Base-by-base conservation (phyloP, 202 grass and related monocot genomes). In the Hordeum pubiflorum region DNA sequence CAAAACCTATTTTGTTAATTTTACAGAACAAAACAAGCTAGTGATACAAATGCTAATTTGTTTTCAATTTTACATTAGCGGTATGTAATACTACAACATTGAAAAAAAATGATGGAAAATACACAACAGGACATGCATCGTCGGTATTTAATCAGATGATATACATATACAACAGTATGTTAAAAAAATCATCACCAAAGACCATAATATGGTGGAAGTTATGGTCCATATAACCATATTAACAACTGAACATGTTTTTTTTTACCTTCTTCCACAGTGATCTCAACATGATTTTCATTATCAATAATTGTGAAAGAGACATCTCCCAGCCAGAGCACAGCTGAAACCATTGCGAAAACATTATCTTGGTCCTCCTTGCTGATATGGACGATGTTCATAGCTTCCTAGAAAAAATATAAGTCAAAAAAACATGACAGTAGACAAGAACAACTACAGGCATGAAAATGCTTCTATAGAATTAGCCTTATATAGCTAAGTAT, bases 241-340 rank as follows among this genome's bases (percentile, higher is more conserved):
- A 79, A 67, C 41, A 58, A 79, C 6, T 54, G 43, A 54, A 17
- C 50, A 60, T 10, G 36, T 61, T 67, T 24, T n/a, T n/a, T 38
- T 81, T 64, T 86, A 97, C 95, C 95, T 94, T 97, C 95, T 67
- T 97, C 95, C 56, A 89, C 61, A 78, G 91, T 70, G 54, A 94
- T 84, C 81, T 94, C 81, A 94, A 94, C 92, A 79, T 97, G 95
- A 82, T 94, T 94, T 88, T 97, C 95, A 63, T 94, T 94, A 86
- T 97, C 95, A 44, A 94, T 92, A 58, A 88, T 80, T 77, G 74
- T 89, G 80, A 97, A 97, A 8, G 90, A 97, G 38, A 97, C 80
- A 82, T 97, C 89, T 67, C 94, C 95, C 60, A 97, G 81, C 95
- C 95, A 97, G 48, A 97, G 84, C 10, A 97, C 88, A 31, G 84